phyloP scores from a whole-genome alignment of 306 rosid genomes.

The Arachis stenosperma region DNA sequence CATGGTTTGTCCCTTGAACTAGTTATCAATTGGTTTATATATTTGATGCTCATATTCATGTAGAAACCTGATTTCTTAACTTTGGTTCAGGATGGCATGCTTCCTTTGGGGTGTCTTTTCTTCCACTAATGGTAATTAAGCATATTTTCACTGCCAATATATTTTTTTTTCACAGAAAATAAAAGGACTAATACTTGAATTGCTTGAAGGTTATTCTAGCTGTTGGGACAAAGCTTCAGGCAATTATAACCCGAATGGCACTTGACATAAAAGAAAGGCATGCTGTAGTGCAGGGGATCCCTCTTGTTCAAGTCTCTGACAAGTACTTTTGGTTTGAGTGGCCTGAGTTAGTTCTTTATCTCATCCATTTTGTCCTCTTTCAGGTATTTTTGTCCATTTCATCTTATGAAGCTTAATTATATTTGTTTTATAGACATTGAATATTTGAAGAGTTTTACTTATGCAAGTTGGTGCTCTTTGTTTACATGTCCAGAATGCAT shows the following conservation, averaged over 20 bases:
- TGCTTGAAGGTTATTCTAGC: slow-evolving; percentile 75
- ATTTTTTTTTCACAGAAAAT: neutral
- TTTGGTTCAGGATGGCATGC: slow-evolving; percentile 77
- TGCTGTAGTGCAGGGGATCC: slow-evolving; percentile 96
- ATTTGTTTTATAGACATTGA: neutral
- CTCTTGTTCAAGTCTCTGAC: slow-evolving; percentile 96
- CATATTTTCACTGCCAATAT: neutral
- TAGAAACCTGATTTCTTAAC: neutral
- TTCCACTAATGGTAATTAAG: slow-evolving; percentile 69
- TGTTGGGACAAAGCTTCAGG: slow-evolving; percentile 95
- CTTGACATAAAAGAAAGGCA: slow-evolving; percentile 88
- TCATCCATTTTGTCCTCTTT: slow-evolving; percentile 87
- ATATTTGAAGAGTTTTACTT: slow-evolving; percentile 6
- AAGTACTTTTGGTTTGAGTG: slow-evolving; percentile 83
- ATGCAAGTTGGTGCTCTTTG: slow-evolving; percentile 28
- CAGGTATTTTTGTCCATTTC: slow-evolving; percentile 58
- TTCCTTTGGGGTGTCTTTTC: slow-evolving; percentile 65
- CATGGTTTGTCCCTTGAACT: slow-evolving; percentile 59
- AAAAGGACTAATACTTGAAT: slow-evolving; percentile 30
- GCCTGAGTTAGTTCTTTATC: slow-evolving; percentile 78
- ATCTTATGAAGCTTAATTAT: neutral
- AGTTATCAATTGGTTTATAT: neutral
- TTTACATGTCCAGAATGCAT: slow-evolving; percentile 76
- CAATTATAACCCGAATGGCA: slow-evolving; percentile 85
- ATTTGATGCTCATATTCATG: slow-evolving; percentile 13